phyloP scores from a whole-genome alignment of 768 basidiomycete species.

The Russula virescens region DNA sequence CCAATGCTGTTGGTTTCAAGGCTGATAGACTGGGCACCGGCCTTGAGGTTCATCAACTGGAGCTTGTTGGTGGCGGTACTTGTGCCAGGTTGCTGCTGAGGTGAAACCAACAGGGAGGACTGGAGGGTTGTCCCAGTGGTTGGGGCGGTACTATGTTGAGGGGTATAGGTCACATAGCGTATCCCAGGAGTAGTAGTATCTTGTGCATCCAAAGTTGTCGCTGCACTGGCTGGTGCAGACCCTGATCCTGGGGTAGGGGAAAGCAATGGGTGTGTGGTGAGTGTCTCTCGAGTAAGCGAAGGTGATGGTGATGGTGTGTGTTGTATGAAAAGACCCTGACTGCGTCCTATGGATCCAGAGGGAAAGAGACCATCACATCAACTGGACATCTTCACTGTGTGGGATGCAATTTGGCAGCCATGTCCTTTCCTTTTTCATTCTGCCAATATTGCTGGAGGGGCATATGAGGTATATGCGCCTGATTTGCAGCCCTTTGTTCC shows the following conservation, averaged over 20 bases:
- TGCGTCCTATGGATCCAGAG: slow-evolving; percentile 49
- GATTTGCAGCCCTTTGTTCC: no score
- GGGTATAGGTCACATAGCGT: slow-evolving; percentile 73
- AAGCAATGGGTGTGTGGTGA: slow-evolving; percentile 61
- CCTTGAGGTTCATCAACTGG: slow-evolving; percentile 68
- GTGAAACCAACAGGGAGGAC: slow-evolving; percentile 33
- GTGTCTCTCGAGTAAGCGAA: slow-evolving; percentile 40
- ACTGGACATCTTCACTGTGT: slow-evolving; percentile 33
- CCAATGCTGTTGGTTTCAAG: slow-evolving; percentile 60
- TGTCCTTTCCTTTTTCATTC: no score
- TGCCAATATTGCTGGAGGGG: no score
- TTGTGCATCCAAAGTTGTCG: slow-evolving; percentile 16
- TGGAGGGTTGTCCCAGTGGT: slow-evolving; percentile 42
- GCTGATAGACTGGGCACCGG: slow-evolving; percentile 62
- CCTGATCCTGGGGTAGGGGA: slow-evolving; percentile 40
- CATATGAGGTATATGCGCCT: no score
- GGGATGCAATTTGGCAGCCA: neutral
- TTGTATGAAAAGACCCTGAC: slow-evolving; percentile 39
- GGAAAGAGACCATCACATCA: slow-evolving; percentile 41
- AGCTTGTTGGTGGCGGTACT: slow-evolving; percentile 58
- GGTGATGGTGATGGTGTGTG: slow-evolving; percentile 34
- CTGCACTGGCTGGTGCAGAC: slow-evolving; percentile 28
- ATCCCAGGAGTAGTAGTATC: slow-evolving; percentile 29
- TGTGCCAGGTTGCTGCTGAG: slow-evolving; percentile 44
- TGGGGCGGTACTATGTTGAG: slow-evolving; percentile 52